Percentiles rank a stretch among this genome's conserved stretches.
Evolutionary conservation across 2,329 filamentous ascomycete genomes (phyloP).

Genomic region (Exserohilum turcica): DNA sequence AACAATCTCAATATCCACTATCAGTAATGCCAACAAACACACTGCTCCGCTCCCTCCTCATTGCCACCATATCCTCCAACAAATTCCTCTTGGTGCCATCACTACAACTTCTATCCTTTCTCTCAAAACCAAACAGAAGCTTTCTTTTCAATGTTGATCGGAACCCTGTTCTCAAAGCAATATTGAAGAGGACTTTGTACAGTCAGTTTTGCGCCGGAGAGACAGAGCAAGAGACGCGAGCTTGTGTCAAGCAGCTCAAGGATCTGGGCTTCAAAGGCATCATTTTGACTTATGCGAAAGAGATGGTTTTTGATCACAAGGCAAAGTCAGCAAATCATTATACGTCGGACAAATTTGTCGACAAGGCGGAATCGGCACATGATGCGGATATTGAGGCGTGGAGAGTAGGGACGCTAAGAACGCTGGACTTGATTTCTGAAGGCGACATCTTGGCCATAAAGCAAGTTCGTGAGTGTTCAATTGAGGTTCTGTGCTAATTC

Average conservation of each 20-base stretch:
- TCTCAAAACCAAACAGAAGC: slow-evolving; percentile 45
- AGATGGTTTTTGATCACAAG: slow-evolving; percentile 57
- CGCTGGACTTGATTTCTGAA: slow-evolving; percentile 35
- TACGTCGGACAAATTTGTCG: slow-evolving; percentile 18
- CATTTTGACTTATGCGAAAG: slow-evolving; percentile 81
- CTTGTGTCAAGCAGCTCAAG: slow-evolving; percentile 65
- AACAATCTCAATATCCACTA: slow-evolving; percentile 22
- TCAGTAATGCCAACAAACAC: slow-evolving; percentile 36
- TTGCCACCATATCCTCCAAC: slow-evolving; percentile 56
- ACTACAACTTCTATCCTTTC: slow-evolving; percentile 47
- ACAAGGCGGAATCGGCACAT: slow-evolving; percentile 5
- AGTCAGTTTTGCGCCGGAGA: slow-evolving; percentile 89
- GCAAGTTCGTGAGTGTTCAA: slow-evolving; percentile 13
- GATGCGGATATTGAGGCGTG: slow-evolving; percentile 46
- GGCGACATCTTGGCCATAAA: slow-evolving; percentile 44
- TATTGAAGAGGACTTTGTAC: slow-evolving; percentile 83
- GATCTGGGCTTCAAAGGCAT: slow-evolving; percentile 80
- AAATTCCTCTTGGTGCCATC: slow-evolving; percentile 49
- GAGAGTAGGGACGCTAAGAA: slow-evolving; percentile 35
- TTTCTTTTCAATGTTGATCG: slow-evolving; percentile 65
- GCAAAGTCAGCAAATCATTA: slow-evolving; percentile 25
- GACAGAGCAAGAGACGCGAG: slow-evolving; percentile 68
- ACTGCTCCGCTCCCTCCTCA: slow-evolving; percentile 39
- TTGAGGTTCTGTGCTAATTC: slow-evolving; percentile 13
- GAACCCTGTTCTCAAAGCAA: slow-evolving; percentile 72